Base-by-base conservation (phyloP, 345 rosid genomes). In the Nasturtium officinale region DNA sequence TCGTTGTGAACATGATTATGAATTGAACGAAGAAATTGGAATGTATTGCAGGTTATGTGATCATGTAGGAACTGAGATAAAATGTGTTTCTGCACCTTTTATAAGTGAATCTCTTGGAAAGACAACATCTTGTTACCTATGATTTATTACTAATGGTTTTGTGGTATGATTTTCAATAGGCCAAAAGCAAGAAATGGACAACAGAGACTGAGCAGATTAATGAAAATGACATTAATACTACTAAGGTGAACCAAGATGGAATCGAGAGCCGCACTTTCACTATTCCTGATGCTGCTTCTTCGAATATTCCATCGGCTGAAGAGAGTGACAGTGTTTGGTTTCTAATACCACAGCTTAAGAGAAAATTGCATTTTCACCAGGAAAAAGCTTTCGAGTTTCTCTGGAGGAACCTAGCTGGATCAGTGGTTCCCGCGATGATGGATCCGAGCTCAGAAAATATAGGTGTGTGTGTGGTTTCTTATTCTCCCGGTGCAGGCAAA, bases 401-500 rank as follows among this genome's bases (percentile, higher is more conserved):
- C 45, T 89, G 98, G 98, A 70, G 46, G 65, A 93, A 93, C 65
- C 61, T 85, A 28, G 87, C 98, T 1, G 97, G 97, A 43, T 87
- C 96, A 40, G 28, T 86, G 68, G 78, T 80, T 12, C 97, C 97
- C 1, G 78, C 84, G 17, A 53, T 29, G 16, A 93, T 87, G 87
- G 83, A 83, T 40, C 65, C 78, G 38, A 35, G 80, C 38, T 77
- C 89, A 16, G 84, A 78, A 67, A 83, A 79, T n/a, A 80, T 80
- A 4, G 98, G 97, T 65, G 97, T 97, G 17, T 93, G 98, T 66
- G 98, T 87, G 5, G 67, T 93, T 54, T 93, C 97, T 61, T 97
- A 93, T 83, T 46, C 96, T 47, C 97, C 98, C 3, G 98, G 97
- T 46, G 93, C 97, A 9, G 98, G 98, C 25, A 90, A 93, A 78